Conservation (phyloP, 441 rosid species). For the Jatropha multifida region DNA sequence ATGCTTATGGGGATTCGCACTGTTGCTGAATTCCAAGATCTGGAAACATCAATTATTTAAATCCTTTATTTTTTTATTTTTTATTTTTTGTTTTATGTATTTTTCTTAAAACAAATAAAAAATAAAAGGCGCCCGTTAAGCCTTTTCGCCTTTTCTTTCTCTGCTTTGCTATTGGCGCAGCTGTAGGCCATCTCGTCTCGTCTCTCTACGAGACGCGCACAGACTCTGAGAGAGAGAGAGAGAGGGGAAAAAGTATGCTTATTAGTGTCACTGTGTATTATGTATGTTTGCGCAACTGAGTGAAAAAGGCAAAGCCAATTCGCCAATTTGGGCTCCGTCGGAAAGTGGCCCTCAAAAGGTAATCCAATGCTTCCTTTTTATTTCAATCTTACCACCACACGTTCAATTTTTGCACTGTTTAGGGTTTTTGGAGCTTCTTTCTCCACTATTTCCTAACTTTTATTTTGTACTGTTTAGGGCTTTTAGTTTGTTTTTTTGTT, state of each 20-base stretch:
- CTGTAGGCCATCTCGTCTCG: constrained; percentile 4
- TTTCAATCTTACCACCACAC: neutral
- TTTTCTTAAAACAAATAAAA: neutral
- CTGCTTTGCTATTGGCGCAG: neutral
- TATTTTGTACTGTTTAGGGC: no score
- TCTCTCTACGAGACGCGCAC: neutral
- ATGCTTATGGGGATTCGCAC: constrained; percentile 87
- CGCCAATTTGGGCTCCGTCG: constrained; percentile 36
- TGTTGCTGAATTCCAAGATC: constrained; percentile 63
- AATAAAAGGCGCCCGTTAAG: neutral
- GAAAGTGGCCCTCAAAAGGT: constrained; percentile 35
- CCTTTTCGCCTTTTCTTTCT: neutral
- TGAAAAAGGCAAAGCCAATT: neutral
- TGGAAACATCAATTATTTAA: constrained; percentile 29
- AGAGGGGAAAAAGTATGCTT: neutral
- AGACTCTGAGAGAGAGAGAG: neutral
- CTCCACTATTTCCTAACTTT: neutral
- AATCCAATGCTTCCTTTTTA: neutral
- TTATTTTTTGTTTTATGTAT: neutral
- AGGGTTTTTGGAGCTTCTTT: neutral
- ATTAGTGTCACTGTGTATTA: neutral
- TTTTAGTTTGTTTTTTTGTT: neutral
- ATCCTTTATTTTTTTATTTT: constrained; percentile 1
- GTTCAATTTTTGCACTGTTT: neutral
- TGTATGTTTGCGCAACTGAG: constrained; percentile 9